Base-by-base conservation (phyloP, 257 asterid species). In the Craterostigma plantagineum region DNA sequence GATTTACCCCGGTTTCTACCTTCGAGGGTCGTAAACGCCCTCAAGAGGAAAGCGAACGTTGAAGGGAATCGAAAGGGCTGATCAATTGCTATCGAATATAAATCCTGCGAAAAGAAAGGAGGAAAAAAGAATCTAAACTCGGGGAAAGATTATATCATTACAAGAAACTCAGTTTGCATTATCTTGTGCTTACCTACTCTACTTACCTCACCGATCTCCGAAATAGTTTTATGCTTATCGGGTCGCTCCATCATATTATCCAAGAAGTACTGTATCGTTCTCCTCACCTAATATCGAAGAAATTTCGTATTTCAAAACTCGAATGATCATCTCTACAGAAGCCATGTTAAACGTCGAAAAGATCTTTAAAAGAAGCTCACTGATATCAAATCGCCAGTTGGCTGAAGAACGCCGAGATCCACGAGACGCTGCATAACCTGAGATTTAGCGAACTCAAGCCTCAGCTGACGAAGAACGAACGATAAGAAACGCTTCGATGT, bases 1-100 rank as follows among this genome's bases (percentile, higher is more conserved):
- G 18, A 16, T 33, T n/a, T 34, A 23, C 6, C 2, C 6, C 30
- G 30, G 30, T 23, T 23, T n/a, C n/a, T 35, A 79, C 97, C 98
- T 82, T 87, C 98, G 35, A 87, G 98, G 9, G 95, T 87, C 14
- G 95, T 78, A 66, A 87, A 87, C 51, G 98, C 98, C 55, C 93
- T 68, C 53, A 87, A 54, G 62, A 87, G 92, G 57, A 87, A 87
- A 2, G 95, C 76, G 63, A 87, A 87, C 49, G 92, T 82, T 43
- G 98, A 63, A 52, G 98, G 95, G 34, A 87, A 82, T 4, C 98
- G 77, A 65, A 87, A 87, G 17, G 98, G 95, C 64, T 87, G 98
- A 69, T 87, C 98, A 5, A 84, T 68, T 42, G 98, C 98, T 58
- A 87, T 87, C 47, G 98, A 92, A 70, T 82, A 87, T 58, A 87